Conservation (phyloP, 164 flowering plant species). For the Taxillus chinensis region DNA sequence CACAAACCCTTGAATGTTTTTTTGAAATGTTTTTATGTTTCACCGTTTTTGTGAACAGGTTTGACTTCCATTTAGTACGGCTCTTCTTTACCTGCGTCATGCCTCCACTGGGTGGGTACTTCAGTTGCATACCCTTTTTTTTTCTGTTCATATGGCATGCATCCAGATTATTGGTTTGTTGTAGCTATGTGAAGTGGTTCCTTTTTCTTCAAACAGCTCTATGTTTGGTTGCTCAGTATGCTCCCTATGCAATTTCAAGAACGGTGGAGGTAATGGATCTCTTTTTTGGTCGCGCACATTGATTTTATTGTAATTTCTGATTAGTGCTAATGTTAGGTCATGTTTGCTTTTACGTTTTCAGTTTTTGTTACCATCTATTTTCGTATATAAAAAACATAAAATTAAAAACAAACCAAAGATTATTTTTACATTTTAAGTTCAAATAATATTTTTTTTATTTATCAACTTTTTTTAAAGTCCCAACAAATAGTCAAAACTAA, state of each 20-base stretch:
- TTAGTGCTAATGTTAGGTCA: no score
- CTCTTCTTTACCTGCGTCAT: slow-evolving; percentile 65
- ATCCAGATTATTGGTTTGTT: neutral
- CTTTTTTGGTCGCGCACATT: no score
- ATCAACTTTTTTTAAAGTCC: no score
- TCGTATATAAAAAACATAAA: no score
- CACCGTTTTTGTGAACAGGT: slow-evolving; percentile 35
- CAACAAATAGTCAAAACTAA: no score
- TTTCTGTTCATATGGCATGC: neutral
- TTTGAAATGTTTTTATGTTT: slow-evolving; percentile 3
- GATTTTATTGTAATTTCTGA: no score
- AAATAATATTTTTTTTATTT: no score
- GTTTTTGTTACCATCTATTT: no score
- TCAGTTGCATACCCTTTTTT: neutral
- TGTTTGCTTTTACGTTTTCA: no score
- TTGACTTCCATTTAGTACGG: slow-evolving; percentile 86
- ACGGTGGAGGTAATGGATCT: slow-evolving; percentile 67
- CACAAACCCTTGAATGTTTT: neutral
- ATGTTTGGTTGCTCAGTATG: slow-evolving; percentile 83
- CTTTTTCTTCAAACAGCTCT: slow-evolving; percentile 55
- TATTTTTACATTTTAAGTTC: no score
- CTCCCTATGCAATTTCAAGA: slow-evolving; percentile 66
- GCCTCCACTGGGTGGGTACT: slow-evolving; percentile 73
- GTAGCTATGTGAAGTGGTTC: slow-evolving; percentile 12
- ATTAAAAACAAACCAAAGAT: no score